Evolutionary conservation across 805 yeast species (phyloP), one percentile per base, ranked within the genome.

Genomic region (Scheffersomyces coipomensis): DNA sequence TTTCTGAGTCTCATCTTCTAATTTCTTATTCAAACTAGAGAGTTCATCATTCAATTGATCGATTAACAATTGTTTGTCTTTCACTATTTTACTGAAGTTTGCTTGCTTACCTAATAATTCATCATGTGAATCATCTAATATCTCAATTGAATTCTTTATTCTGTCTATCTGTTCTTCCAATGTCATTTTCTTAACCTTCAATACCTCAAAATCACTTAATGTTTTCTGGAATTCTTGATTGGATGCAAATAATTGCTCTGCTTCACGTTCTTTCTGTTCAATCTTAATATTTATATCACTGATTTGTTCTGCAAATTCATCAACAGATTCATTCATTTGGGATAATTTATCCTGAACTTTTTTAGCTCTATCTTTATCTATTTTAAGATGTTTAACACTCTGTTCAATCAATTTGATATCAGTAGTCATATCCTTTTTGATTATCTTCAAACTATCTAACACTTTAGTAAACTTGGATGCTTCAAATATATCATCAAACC

Each of bases 401-500:
- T 86, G 88, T 46, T 85, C 82, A 34, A 89, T 69, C 8, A 91
- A 60, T 52, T 83, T 85, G 26, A 88, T 83, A 43, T 89, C 96
- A 1, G 73, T 67, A 9, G 80, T 67, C 76, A 88, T 78, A 32
- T 88, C 95, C 52, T 90, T 91, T 38, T 85, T 78, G 30, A 89
- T 77, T 1, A 58, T 60, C 55, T 89, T 90, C 52, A 93, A 70
- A 38, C 78, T 79, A 42, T 90, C 97, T 26, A 93, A 67, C 0
- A 93, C 96, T 55, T 88, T 91, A 1, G 97, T 88, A 54, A 86
- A 95, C 58, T 88, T 89, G 49, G 88, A 78, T 0, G 97, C 97
- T 62, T 93, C 97, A 54, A 93, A 93, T 7, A 93, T 91, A 60
- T 93, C 99, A 60, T 93, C 99, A 53, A 93, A 95, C 38, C 91